phyloP scores from a whole-genome alignment of 129 eudicot genomes.

The Pseudognaphalium luteoalbum region DNA sequence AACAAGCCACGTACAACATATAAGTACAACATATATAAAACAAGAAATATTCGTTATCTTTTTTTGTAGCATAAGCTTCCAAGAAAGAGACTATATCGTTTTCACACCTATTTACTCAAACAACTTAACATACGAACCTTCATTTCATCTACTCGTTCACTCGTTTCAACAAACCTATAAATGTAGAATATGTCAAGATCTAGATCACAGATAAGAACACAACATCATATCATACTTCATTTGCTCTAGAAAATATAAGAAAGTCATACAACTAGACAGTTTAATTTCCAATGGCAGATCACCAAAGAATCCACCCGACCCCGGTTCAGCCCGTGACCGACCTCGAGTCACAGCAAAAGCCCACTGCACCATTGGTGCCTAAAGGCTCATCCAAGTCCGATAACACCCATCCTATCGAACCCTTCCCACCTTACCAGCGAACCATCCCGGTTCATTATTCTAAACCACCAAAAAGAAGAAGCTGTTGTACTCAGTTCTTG shows the following conservation, averaged over 20 bases:
- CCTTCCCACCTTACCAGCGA: constrained; percentile 35
- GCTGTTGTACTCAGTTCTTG: constrained; percentile 46
- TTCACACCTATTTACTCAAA: constrained; percentile 15
- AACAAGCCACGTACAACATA: background rate
- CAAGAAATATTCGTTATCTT: background rate
- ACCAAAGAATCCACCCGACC: constrained; percentile 40
- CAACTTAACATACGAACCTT: constrained; percentile 1
- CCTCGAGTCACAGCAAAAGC: constrained; percentile 45
- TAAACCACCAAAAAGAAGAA: constrained; percentile 55
- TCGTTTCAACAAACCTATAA: constrained; percentile 1
- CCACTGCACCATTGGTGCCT: constrained; percentile 60
- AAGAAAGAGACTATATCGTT: constrained; percentile 1
- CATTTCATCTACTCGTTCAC: constrained; percentile 5
- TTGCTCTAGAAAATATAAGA: background rate
- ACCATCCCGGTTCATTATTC: constrained; percentile 50
- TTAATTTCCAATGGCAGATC: constrained; percentile 35
- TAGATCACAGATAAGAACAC: background rate
- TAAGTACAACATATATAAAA: background rate
- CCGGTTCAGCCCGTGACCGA: constrained; percentile 31
- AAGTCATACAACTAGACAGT: background rate
- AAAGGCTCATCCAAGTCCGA: constrained; percentile 57
- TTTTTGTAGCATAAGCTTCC: constrained; percentile 4
- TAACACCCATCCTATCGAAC: constrained; percentile 41
- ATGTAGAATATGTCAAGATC: background rate
- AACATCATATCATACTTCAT: background rate